phyloP scores from a whole-genome alignment of 2,329 filamentous ascomycete genomes.

The Verticillium longisporum region DNA sequence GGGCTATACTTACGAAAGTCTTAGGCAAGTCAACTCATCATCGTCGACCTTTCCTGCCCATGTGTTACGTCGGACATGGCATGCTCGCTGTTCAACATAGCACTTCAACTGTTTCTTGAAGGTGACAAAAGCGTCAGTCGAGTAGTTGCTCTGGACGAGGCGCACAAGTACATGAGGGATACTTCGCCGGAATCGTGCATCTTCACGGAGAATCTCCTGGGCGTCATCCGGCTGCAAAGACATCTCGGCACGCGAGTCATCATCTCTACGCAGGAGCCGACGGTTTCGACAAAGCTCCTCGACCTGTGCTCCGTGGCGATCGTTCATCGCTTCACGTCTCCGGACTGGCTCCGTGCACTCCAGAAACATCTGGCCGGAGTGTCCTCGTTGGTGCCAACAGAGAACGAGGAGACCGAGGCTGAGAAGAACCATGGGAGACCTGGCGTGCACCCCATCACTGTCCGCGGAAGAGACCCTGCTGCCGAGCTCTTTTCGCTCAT shows the following conservation, averaged over 20 bases:
- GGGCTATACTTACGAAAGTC: too few species aligned
- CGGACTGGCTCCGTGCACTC: conserved; percentile 22
- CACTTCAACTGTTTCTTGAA: conserved; percentile 58
- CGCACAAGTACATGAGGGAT: conserved; percentile 67
- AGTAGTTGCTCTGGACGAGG: conserved; percentile 67
- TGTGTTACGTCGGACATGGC: conserved; percentile 61
- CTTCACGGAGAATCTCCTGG: conserved; percentile 56
- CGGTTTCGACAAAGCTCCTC: conserved; percentile 59
- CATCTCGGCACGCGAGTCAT: conserved; percentile 61
- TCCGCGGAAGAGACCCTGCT: conserved; percentile 14
- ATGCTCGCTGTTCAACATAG: conserved; percentile 68
- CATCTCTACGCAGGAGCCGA: conserved; percentile 73
- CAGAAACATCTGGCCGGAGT: conserved; percentile 21
- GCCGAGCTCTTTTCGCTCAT: conserved; percentile 33
- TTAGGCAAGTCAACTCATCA: conserved; percentile 47
- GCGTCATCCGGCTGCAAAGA: conserved; percentile 62
- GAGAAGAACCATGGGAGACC: conserved; percentile 2
- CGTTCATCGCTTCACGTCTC: conserved; percentile 60
- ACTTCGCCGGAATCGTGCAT: conserved; percentile 40
- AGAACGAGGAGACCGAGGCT: not conserved
- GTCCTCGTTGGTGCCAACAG: conserved; percentile 5
- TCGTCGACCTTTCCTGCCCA: conserved; percentile 67
- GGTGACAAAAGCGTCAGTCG: conserved; percentile 41
- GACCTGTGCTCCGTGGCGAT: conserved; percentile 67
- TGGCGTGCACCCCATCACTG: conserved; percentile 3